phyloP scores from a whole-genome alignment of 495 filamentous ascomycete species.

The Aspergillus panamensis region DNA sequence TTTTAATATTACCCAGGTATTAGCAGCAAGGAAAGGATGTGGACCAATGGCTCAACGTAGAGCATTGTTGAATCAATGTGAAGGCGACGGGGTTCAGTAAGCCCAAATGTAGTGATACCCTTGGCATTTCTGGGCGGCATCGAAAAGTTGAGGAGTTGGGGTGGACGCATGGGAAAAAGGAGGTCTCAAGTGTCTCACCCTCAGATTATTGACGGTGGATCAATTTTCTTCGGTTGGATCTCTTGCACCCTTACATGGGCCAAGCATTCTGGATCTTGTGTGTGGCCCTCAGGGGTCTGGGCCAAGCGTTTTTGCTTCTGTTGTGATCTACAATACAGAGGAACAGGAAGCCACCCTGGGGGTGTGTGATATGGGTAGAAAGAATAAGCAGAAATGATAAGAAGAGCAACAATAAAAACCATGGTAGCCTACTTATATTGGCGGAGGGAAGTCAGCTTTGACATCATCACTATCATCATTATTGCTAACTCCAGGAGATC shows the following conservation, averaged over 20 bases:
- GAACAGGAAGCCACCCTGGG: neutral
- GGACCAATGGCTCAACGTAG: slow-evolving; percentile 13
- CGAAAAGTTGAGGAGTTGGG: neutral
- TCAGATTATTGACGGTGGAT: neutral
- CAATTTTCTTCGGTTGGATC: slow-evolving; percentile 3
- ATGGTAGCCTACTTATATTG: neutral
- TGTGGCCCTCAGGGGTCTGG: slow-evolving; percentile 13
- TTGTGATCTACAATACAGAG: slow-evolving; percentile 18
- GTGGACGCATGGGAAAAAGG: slow-evolving; percentile 2
- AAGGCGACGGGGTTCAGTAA: slow-evolving; percentile 1
- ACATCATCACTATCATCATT: slow-evolving; percentile 8
- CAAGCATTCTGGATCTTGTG: slow-evolving; percentile 25
- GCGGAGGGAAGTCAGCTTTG: slow-evolving; percentile 6
- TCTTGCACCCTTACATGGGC: slow-evolving; percentile 21
- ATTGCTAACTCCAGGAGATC: neutral
- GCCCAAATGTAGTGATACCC: slow-evolving; percentile 10
- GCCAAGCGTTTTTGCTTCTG: slow-evolving; percentile 14
- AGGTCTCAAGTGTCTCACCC: neutral
- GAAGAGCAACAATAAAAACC: neutral
- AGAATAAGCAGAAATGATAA: neutral
- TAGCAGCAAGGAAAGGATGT: slow-evolving; percentile 9
- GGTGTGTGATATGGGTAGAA: neutral
- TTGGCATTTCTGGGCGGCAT: slow-evolving; percentile 5
- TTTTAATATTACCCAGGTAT: slow-evolving; percentile 5
- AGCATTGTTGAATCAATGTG: slow-evolving; percentile 1